A percentile compares a stretch with the other conserved stretches of the same genome.
These are phyloP conservation scores for Eucalyptus curtisii DNA, from an alignment of 345 rosid species.

Conservation along the genomic window DNA sequence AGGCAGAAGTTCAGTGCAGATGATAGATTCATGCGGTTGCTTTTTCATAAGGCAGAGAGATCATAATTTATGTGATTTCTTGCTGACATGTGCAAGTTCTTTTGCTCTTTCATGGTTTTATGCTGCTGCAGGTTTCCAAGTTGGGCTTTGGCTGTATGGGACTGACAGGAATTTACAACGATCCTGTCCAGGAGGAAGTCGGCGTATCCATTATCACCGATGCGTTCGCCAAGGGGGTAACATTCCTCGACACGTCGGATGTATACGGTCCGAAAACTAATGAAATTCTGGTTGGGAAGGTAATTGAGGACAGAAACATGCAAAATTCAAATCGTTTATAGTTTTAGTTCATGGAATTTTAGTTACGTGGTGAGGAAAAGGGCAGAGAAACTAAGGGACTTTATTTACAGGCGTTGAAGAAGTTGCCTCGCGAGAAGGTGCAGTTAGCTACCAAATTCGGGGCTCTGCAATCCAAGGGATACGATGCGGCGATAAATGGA, in stretches of 20 bases:
- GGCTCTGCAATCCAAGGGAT: neutral
- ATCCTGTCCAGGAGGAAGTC: neutral
- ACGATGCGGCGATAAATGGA: neutral
- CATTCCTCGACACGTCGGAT: neutral
- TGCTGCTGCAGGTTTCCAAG: neutral
- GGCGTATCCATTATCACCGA: neutral
- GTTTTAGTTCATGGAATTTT: neutral
- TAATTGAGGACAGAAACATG: neutral
- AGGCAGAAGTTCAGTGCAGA: neutral
- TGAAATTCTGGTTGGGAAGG: constrained; percentile 2
- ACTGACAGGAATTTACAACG: neutral
- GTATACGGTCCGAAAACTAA: neutral
- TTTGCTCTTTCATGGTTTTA: neutral
- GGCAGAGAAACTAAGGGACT: neutral
- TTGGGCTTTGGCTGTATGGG: constrained; percentile 5
- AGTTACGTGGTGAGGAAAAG: neutral
- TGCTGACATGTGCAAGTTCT: neutral
- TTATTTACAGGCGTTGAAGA: constrained; percentile 7
- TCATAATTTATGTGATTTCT: neutral
- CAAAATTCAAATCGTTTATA: neutral
- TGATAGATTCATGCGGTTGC: neutral
- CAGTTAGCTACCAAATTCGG: constrained; percentile 20
- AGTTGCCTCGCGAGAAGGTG: constrained; percentile 13
- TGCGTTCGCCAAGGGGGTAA: neutral
- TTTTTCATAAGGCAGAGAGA: neutral